Evolutionary conservation across 768 basidiomycete species (phyloP).

Genomic region (Amylocystis lapponica): DNA sequence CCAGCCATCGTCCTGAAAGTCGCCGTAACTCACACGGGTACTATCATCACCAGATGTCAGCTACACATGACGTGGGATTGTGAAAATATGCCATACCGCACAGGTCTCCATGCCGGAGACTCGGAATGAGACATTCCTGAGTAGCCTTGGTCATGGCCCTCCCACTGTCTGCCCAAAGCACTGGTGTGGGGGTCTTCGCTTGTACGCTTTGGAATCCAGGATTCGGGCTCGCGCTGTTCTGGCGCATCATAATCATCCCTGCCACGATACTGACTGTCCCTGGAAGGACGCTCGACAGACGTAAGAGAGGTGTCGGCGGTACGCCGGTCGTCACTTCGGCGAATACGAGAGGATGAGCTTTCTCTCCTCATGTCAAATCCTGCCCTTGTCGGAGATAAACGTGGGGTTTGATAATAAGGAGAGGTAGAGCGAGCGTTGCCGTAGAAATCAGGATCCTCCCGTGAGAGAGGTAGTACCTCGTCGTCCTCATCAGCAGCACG

Average conservation of each 20-base stretch:
- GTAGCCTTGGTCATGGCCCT: slow-evolving; percentile 10
- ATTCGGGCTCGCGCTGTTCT: slow-evolving; percentile 9
- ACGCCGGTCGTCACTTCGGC: slow-evolving; percentile 50
- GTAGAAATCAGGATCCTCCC: slow-evolving; percentile 42
- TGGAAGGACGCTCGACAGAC: slow-evolving; percentile 35
- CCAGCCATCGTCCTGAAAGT: slow-evolving; percentile 10
- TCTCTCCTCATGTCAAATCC: slow-evolving; percentile 42
- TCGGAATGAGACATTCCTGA: not conserved
- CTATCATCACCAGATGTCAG: too few species aligned
- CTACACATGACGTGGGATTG: too few species aligned
- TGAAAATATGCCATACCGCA: too few species aligned
- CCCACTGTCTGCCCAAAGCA: slow-evolving; percentile 7
- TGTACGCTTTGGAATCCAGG: slow-evolving; percentile 4
- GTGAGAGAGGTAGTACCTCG: slow-evolving; percentile 13
- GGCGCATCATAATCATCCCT: slow-evolving; percentile 19
- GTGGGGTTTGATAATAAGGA: slow-evolving; percentile 34
- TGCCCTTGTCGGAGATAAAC: slow-evolving; percentile 36
- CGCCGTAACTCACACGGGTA: too few species aligned
- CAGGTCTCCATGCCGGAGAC: slow-evolving; percentile 1
- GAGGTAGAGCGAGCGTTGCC: slow-evolving; percentile 37
- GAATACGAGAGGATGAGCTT: slow-evolving; percentile 41
- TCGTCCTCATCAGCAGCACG: slow-evolving; percentile 13
- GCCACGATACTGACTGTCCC: slow-evolving; percentile 47
- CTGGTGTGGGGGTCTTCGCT: too few species aligned
- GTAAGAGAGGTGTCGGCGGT: slow-evolving; percentile 32